Evolutionary conservation across 1,139 yeast genomes (phyloP).

Genomic region (Yamadazyma siamensis): DNA sequence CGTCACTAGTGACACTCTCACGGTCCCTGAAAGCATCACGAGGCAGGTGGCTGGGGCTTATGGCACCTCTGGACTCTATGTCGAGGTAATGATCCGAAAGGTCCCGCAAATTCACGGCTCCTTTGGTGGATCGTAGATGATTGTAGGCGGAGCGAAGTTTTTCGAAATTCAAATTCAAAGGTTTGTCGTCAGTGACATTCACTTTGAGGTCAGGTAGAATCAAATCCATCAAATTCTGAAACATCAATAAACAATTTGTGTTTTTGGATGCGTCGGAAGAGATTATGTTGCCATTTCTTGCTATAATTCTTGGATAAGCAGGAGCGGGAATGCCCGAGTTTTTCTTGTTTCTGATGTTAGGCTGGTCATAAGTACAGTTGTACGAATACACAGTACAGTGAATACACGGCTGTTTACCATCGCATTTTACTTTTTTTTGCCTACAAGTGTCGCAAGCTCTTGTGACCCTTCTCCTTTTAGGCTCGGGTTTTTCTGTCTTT

Average conservation of each 20-base stretch:
- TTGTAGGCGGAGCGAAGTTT: slow-evolving; percentile 25
- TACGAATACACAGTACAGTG: slow-evolving; percentile 88
- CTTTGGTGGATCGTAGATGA: slow-evolving; percentile 21
- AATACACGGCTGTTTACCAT: slow-evolving; percentile 82
- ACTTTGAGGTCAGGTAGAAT: slow-evolving; percentile 49
- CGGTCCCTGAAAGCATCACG: slow-evolving; percentile 1
- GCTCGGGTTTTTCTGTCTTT: slow-evolving; percentile 13
- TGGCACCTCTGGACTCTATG: background rate
- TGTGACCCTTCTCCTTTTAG: slow-evolving; percentile 73
- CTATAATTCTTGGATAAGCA: slow-evolving; percentile 16
- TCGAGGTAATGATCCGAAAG: slow-evolving; percentile 21
- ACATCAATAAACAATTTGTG: slow-evolving; percentile 17
- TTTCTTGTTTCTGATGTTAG: slow-evolving; percentile 57
- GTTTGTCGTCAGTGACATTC: slow-evolving; percentile 31
- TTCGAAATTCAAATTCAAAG: slow-evolving; percentile 30
- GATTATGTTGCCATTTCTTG: slow-evolving; percentile 7
- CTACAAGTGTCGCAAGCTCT: slow-evolving; percentile 83
- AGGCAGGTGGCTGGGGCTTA: slow-evolving; percentile 4
- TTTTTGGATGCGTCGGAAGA: slow-evolving; percentile 9
- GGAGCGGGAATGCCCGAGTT: slow-evolving; percentile 33
- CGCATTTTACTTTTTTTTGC: slow-evolving; percentile 81
- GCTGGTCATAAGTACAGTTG: slow-evolving; percentile 68
- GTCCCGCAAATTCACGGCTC: slow-evolving; percentile 18
- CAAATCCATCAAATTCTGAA: slow-evolving; percentile 34
- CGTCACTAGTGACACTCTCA: slow-evolving; percentile 9